These are phyloP conservation scores for Pseudovirgaria hyperparasitica DNA, from an alignment of 2,329 filamentous ascomycete species.

Conservation along the genomic window DNA sequence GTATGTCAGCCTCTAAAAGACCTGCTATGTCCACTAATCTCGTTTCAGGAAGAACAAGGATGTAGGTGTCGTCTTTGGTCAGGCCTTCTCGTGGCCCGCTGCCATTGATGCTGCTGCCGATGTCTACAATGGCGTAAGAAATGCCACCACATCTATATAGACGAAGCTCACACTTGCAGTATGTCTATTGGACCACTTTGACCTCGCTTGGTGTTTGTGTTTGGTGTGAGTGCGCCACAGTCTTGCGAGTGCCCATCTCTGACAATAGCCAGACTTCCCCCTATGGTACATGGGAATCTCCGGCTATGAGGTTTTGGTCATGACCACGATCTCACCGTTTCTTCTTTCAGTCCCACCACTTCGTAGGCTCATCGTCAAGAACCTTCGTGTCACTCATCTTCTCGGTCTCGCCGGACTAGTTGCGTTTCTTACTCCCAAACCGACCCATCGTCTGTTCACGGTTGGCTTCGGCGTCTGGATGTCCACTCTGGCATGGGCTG, in stretches of 20 bases:
- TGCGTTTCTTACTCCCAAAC: slow-evolving; percentile 63
- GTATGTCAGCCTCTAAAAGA: slow-evolving; percentile 40
- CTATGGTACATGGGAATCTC: slow-evolving; percentile 99
- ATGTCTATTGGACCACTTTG: slow-evolving; percentile 89
- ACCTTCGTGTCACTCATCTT: slow-evolving; percentile 60
- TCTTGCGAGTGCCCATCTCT: neutral
- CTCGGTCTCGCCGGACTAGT: slow-evolving; percentile 66
- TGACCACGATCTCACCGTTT: slow-evolving; percentile 71
- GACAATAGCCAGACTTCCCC: slow-evolving; percentile 58
- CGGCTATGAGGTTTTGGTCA: slow-evolving; percentile 81
- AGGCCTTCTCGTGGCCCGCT: slow-evolving; percentile 60
- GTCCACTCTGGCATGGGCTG: slow-evolving; percentile 73
- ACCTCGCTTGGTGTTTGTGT: slow-evolving; percentile 81
- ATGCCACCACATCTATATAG: neutral
- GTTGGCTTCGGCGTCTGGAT: slow-evolving; percentile 72
- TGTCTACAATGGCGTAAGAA: slow-evolving; percentile 75
- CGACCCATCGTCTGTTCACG: slow-evolving; percentile 63
- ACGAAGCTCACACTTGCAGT: slow-evolving; percentile 37
- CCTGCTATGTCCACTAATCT: slow-evolving; percentile 12
- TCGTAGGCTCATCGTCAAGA: slow-evolving; percentile 53
- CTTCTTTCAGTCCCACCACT: slow-evolving; percentile 60
- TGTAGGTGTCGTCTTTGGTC: slow-evolving; percentile 54
- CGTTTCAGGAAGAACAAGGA: slow-evolving; percentile 58
- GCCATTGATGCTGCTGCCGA: slow-evolving; percentile 74
- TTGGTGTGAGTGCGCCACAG: slow-evolving; percentile 61